Conservation (phyloP, 805 yeast species). For the Yamadazyma ubonensis region DNA sequence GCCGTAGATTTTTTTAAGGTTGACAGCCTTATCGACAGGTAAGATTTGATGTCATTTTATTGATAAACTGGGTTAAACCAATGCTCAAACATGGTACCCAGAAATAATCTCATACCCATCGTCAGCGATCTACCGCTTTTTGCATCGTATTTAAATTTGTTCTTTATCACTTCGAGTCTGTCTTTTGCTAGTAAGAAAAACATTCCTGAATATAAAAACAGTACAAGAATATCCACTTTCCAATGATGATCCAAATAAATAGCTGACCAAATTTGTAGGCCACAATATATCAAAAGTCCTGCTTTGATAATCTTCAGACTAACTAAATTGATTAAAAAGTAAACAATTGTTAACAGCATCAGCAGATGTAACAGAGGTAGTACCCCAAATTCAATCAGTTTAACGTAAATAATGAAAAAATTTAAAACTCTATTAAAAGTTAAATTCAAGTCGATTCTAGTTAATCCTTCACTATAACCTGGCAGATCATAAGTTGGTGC, state of each 20-base stretch:
- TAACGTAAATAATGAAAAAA: constrained; percentile 13
- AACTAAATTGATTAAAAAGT: constrained; percentile 42
- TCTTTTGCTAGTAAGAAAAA: constrained; percentile 14
- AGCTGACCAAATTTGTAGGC: constrained; percentile 73
- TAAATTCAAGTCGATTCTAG: constrained; percentile 60
- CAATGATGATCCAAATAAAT: constrained; percentile 74
- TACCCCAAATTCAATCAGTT: constrained; percentile 51
- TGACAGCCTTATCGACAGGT: too few relatives aligned
- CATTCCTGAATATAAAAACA: constrained; percentile 42
- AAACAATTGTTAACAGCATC: constrained; percentile 54
- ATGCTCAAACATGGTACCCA: constrained; percentile 45
- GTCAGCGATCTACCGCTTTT: constrained; percentile 40
- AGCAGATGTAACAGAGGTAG: constrained; percentile 62
- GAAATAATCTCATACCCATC: constrained; percentile 66
- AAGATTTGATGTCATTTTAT: too few relatives aligned
- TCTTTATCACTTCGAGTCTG: constrained; percentile 27
- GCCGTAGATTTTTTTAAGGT: too few relatives aligned
- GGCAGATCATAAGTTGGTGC: constrained; percentile 56
- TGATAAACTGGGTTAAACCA: constrained; percentile 56
- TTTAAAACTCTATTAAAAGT: constrained; percentile 12
- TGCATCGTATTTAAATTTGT: constrained; percentile 34
- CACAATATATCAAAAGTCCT: constrained; percentile 44
- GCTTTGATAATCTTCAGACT: constrained; percentile 34
- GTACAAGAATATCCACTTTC: constrained; percentile 59
- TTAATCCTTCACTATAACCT: constrained; percentile 71